A percentile compares a stretch with the other conserved stretches of the same genome.
phyloP scores from a whole-genome alignment of 2,329 filamentous ascomycete species.

The Cercospora berteroae region DNA sequence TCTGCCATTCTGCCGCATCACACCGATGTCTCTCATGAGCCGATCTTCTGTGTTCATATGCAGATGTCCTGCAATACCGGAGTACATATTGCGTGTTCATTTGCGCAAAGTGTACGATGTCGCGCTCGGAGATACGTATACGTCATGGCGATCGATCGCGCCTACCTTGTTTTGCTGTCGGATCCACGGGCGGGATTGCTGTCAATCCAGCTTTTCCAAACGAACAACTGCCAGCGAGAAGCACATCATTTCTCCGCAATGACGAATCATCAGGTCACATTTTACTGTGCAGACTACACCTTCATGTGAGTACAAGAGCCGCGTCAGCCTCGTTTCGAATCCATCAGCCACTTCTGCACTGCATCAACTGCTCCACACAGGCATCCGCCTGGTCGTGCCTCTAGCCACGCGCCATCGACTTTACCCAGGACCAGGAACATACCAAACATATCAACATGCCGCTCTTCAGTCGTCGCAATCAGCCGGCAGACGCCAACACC shows the following conservation, averaged over 20 bases:
- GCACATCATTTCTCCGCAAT: background rate
- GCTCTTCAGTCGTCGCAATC: slow-evolving; percentile 40
- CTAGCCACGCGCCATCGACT: background rate
- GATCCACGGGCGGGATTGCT: background rate
- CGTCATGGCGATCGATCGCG: slow-evolving; percentile 1
- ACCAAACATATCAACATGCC: slow-evolving; percentile 16
- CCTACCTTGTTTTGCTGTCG: background rate
- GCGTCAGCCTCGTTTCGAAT: background rate
- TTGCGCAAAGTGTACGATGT: background rate
- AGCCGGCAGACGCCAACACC: slow-evolving; percentile 39
- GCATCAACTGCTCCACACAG: slow-evolving; percentile 1
- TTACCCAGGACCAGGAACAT: background rate
- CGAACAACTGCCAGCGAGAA: background rate
- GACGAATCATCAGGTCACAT: background rate
- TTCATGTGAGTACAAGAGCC: background rate
- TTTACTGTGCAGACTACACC: background rate
- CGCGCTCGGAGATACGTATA: background rate
- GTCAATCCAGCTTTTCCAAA: background rate
- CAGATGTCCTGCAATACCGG: background rate
- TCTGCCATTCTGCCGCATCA: background rate
- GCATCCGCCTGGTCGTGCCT: background rate
- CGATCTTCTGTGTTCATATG: too few relatives aligned
- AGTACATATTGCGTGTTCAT: background rate
- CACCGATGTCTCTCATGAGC: background rate
- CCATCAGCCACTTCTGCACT: slow-evolving; percentile 4